phyloP scores from a whole-genome alignment of 2,329 filamentous ascomycete species.

The Fonsecaea monophora region DNA sequence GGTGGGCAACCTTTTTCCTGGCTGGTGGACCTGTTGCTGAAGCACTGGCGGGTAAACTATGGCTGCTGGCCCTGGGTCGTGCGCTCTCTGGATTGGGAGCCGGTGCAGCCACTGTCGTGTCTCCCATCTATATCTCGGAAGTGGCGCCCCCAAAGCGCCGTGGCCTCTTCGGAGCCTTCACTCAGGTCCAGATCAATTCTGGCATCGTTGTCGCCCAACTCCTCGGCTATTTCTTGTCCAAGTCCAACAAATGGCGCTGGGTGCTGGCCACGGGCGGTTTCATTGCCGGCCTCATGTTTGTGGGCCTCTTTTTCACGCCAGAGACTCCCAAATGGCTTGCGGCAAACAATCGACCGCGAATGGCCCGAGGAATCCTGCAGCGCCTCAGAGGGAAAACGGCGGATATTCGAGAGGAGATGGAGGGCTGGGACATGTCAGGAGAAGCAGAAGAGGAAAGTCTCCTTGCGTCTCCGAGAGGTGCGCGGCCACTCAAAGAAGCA shows the following conservation, averaged over 20 bases:
- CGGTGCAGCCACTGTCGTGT: slow-evolving; percentile 88
- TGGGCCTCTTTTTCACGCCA: slow-evolving; percentile 73
- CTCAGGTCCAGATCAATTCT: slow-evolving; percentile 90
- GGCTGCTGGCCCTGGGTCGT: slow-evolving; percentile 73
- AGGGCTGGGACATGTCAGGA: slow-evolving; percentile 58
- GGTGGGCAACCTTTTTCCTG: slow-evolving; percentile 77
- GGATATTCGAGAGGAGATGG: slow-evolving; percentile 76
- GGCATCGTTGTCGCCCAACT: slow-evolving; percentile 85
- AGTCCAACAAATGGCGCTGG: slow-evolving; percentile 78
- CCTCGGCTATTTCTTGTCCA: slow-evolving; percentile 85
- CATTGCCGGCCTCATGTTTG: slow-evolving; percentile 70
- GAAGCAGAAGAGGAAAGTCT: slow-evolving; percentile 45
- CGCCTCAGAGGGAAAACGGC: slow-evolving; percentile 74
- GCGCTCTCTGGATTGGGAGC: slow-evolving; percentile 82
- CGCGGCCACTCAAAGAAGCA: slow-evolving; percentile 64
- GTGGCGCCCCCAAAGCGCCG: slow-evolving; percentile 76
- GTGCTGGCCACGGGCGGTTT: slow-evolving; percentile 76
- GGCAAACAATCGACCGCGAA: slow-evolving; percentile 64
- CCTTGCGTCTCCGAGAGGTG: slow-evolving; percentile 35
- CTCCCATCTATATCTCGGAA: slow-evolving; percentile 93
- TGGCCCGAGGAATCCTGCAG: slow-evolving; percentile 73
- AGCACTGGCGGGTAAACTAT: slow-evolving; percentile 71
- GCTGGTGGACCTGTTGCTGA: slow-evolving; percentile 77
- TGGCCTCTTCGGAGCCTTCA: slow-evolving; percentile 83
- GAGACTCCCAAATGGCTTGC: slow-evolving; percentile 91